phyloP scores from a whole-genome alignment of 2,329 filamentous ascomycete species.

The Pseudogymnoascus sp. region DNA sequence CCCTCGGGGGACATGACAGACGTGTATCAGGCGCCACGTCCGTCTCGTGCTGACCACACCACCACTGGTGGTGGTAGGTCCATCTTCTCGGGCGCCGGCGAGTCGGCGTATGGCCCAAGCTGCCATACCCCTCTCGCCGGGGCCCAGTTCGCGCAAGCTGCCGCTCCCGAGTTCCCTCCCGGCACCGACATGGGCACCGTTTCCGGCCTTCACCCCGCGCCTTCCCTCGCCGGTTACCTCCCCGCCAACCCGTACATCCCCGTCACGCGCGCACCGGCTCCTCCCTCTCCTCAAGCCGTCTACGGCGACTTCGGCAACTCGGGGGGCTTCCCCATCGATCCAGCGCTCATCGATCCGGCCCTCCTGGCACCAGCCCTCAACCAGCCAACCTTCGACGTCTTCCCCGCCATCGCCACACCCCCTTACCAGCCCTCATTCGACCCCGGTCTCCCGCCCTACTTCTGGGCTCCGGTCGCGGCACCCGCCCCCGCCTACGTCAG shows the following conservation, averaged over 20 bases:
- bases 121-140: background rate
- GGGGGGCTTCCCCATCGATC: background rate
- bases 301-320: background rate
- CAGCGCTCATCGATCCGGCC: background rate
- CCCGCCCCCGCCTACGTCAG: background rate
- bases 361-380: background rate
- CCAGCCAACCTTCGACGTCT: background rate
- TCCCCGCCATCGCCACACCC: background rate
- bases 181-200: background rate
- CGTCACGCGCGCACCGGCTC: background rate
- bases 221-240: background rate
- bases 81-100: background rate
- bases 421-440: background rate
- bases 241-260: background rate
- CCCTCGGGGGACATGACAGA: background rate
- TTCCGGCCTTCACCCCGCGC: background rate
- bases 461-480: background rate
- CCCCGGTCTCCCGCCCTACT: background rate
- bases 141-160: background rate
- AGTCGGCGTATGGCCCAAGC: background rate
- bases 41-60: background rate
- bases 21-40: background rate
- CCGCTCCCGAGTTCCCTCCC: background rate
- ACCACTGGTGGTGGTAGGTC: background rate
- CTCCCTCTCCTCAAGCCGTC: background rate